Evolutionary conservation across 257 asterid species (phyloP).

Genomic region (Solanum etuberosum): DNA sequence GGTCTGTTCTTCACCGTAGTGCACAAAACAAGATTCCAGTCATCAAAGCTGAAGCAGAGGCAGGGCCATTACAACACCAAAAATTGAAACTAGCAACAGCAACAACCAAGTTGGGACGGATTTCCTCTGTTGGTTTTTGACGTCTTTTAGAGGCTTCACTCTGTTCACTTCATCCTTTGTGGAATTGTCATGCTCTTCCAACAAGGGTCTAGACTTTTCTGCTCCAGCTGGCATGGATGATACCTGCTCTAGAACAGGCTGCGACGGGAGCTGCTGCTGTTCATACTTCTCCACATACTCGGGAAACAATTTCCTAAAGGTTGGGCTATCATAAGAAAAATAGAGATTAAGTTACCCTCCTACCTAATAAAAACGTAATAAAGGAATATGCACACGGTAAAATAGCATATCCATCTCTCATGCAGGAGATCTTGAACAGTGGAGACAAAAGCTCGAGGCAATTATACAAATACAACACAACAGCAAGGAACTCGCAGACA

Average conservation of each 20-base stretch:
- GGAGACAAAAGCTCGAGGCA: not conserved
- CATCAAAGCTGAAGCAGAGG: slow-evolving; percentile 77
- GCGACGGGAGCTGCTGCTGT: slow-evolving; percentile 41
- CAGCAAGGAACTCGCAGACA: not conserved
- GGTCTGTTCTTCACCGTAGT: not conserved
- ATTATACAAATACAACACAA: not conserved
- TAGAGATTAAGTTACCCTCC: not conserved
- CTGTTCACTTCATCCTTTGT: slow-evolving; percentile 24
- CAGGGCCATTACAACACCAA: slow-evolving; percentile 80
- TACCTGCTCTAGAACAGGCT: slow-evolving; percentile 33
- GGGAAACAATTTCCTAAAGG: slow-evolving; percentile 75
- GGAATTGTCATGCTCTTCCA: slow-evolving; percentile 29
- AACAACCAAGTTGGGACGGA: slow-evolving; percentile 69
- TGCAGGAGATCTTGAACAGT: not conserved
- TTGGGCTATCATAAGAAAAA: slow-evolving; percentile 35
- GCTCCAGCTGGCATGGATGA: slow-evolving; percentile 17
- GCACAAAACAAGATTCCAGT: not conserved
- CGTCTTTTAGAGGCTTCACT: slow-evolving; percentile 29
- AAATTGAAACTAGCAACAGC: slow-evolving; percentile 48
- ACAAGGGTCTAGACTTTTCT: slow-evolving; percentile 19
- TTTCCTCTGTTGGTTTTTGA: slow-evolving; percentile 30
- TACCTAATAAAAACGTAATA: not conserved
- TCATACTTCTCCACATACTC: slow-evolving; percentile 77
- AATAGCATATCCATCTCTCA: not conserved
- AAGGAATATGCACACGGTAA: not conserved